A percentile compares a stretch with the other conserved stretches of the same genome.
These are phyloP conservation scores for Sordaria brevicollis DNA, from an alignment of 495 filamentous ascomycete genomes.

Conservation along the genomic window DNA sequence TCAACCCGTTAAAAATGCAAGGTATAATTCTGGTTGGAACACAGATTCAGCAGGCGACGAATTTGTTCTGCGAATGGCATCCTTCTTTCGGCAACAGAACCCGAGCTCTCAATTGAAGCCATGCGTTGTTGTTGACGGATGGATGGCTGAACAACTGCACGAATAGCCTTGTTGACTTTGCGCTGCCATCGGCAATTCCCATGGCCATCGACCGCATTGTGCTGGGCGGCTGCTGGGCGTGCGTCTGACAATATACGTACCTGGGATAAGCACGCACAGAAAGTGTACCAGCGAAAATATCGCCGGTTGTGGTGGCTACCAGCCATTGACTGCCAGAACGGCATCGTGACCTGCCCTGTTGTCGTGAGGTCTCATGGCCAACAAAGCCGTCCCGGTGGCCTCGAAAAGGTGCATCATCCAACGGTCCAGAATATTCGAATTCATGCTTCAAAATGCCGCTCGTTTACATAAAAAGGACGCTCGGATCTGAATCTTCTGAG, in stretches of 20 bases:
- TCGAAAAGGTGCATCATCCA: not conserved
- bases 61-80: not conserved
- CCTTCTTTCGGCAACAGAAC: not conserved
- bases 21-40: not conserved
- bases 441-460: not conserved
- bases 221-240: not conserved
- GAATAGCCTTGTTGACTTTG: not conserved
- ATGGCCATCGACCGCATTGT: not conserved
- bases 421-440: not conserved
- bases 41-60: not conserved
- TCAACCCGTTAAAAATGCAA: not conserved
- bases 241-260: not conserved
- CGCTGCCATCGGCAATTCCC: not conserved
- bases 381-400: not conserved
- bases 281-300: not conserved
- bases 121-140: not conserved
- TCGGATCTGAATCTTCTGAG: not conserved
- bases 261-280: not conserved
- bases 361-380: not conserved
- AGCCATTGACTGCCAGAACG: not conserved
- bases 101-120: not conserved
- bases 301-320: not conserved
- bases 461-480: not conserved
- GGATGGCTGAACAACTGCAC: not conserved
- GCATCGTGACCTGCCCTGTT: not conserved